phyloP scores from a whole-genome alignment of 2,329 filamentous ascomycete species.

The Shiraia bambusicola region DNA sequence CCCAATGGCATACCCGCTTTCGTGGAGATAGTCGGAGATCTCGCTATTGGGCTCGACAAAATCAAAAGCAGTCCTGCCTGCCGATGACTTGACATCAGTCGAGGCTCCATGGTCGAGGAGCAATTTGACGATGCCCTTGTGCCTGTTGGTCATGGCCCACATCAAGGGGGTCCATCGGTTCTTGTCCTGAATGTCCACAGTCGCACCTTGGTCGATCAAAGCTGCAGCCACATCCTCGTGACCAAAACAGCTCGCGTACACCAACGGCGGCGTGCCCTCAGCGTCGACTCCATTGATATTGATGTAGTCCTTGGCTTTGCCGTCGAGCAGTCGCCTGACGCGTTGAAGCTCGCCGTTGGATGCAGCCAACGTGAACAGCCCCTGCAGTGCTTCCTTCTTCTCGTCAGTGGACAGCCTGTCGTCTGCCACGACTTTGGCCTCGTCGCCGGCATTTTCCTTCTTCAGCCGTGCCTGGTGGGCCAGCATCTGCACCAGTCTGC shows the following conservation, averaged over 20 bases:
- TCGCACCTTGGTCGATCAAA: slow-evolving; percentile 79
- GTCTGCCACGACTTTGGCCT: slow-evolving; percentile 75
- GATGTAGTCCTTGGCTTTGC: slow-evolving; percentile 72
- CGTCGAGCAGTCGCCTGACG: slow-evolving; percentile 72
- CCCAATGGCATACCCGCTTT: slow-evolving; percentile 89
- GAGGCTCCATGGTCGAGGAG: slow-evolving; percentile 91
- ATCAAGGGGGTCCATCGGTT: slow-evolving; percentile 98
- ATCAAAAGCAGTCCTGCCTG: slow-evolving; percentile 90
- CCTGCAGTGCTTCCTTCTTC: slow-evolving; percentile 81
- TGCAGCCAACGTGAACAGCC: slow-evolving; percentile 87
- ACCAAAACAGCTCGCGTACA: slow-evolving; percentile 97
- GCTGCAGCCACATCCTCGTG: slow-evolving; percentile 86
- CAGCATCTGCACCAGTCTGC: slow-evolving; percentile 90
- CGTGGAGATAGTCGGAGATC: slow-evolving; percentile 91
- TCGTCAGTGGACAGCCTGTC: slow-evolving; percentile 72
- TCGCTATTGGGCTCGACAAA: slow-evolving; percentile 95
- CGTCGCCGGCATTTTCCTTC: slow-evolving; percentile 67
- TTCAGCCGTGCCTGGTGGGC: slow-evolving; percentile 88
- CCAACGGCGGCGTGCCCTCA: slow-evolving; percentile 92
- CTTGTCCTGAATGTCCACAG: slow-evolving; percentile 90
- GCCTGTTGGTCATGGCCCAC: slow-evolving; percentile 99
- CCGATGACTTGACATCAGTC: slow-evolving; percentile 92
- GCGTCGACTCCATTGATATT: slow-evolving; percentile 88
- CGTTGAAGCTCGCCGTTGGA: slow-evolving; percentile 91
- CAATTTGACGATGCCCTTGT: slow-evolving; percentile 92